Evolutionary conservation across 257 asterid genomes (phyloP).

Genomic region (Solanum pimpinellifolium): DNA sequence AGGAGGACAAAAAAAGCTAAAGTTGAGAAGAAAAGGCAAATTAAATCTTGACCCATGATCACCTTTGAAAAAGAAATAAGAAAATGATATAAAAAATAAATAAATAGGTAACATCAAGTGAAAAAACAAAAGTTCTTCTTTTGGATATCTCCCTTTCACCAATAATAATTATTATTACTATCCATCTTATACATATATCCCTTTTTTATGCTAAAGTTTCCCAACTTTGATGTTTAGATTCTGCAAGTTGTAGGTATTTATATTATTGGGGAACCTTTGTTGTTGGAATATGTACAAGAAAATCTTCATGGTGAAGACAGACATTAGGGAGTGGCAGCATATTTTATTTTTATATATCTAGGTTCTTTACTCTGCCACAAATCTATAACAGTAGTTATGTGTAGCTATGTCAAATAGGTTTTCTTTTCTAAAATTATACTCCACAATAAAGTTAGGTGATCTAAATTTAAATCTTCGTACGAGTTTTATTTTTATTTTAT

Average conservation of each 20-base stretch:
- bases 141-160: not conserved
- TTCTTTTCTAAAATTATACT: not conserved
- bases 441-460: not conserved
- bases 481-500: no score
- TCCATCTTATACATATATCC: not conserved
- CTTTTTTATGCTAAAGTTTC: not conserved
- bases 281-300: not conserved
- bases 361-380: constrained; percentile 13
- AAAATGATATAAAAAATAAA: not conserved
- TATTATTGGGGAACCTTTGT: not conserved
- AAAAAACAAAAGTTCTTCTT: constrained; percentile 4
- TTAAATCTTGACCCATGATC: constrained; percentile 6
- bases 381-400: not conserved
- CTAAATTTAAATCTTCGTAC: no score
- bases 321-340: constrained; percentile 1
- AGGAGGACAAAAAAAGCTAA: not conserved
- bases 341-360: not conserved
- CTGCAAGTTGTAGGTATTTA: constrained; percentile 4
- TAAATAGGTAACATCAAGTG: not conserved
- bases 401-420: not conserved
- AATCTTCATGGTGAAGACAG: constrained; percentile 13
- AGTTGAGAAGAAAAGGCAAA: constrained; percentile 5
- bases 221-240: not conserved
- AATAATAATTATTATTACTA: not conserved
- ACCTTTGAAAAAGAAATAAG: not conserved